Conservation (phyloP, 495 filamentous ascomycete species). For the Neurospora sp. region DNA sequence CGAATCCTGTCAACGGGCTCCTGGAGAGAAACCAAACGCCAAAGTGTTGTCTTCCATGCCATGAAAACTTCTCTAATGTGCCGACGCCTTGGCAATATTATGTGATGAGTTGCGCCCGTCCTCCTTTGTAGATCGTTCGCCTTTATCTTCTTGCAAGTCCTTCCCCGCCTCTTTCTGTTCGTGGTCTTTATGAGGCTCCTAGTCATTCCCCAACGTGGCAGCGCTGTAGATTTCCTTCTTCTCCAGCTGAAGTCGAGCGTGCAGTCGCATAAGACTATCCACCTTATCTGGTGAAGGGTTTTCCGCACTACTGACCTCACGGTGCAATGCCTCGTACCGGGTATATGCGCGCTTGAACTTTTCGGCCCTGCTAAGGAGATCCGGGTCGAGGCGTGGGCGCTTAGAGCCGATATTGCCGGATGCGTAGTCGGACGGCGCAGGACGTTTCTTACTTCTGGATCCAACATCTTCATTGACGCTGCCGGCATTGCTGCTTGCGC, state of each 20-base stretch:
- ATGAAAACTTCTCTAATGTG: neutral
- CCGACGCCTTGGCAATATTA: neutral
- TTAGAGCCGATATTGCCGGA: constrained; percentile 21
- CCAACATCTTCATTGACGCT: constrained; percentile 6
- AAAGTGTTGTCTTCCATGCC: neutral
- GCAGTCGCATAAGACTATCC: constrained; percentile 49
- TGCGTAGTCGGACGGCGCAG: constrained; percentile 13
- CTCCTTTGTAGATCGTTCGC: neutral
- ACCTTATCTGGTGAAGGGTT: constrained; percentile 47
- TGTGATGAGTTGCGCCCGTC: neutral
- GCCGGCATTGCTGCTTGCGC: constrained; percentile 13
- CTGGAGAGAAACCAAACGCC: neutral
- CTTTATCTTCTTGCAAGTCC: neutral
- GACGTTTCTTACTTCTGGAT: constrained; percentile 28
- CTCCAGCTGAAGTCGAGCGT: constrained; percentile 46
- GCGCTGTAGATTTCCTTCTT: constrained; percentile 57
- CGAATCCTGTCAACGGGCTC: neutral
- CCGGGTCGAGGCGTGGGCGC: constrained; percentile 26
- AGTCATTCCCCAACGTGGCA: neutral
- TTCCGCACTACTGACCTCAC: constrained; percentile 40
- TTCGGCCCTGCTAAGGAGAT: constrained; percentile 43
- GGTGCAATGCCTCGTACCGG: constrained; percentile 53
- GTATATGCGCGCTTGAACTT: constrained; percentile 53
- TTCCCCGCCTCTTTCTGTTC: neutral
- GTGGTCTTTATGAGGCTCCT: neutral